Evolutionary conservation across 768 basidiomycete species (phyloP).

Genomic region (Panaeolus papilionaceus): DNA sequence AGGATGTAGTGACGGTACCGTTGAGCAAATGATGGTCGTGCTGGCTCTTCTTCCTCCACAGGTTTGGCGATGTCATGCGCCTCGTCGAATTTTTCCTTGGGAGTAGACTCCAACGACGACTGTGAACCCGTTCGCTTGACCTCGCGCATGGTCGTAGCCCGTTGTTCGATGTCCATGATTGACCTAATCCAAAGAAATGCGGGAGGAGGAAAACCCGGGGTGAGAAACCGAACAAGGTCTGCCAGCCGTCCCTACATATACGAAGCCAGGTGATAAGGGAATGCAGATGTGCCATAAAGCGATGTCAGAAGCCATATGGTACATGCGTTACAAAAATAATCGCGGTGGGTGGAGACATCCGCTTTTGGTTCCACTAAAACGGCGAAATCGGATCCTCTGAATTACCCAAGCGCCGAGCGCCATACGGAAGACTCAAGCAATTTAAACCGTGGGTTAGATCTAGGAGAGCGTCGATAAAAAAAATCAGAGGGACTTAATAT

Average conservation of each 20-base stretch:
- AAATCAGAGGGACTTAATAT: neutral
- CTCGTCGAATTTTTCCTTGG: conserved; percentile 24
- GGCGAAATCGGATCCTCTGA: neutral
- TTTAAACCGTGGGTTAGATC: neutral
- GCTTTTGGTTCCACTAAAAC: conserved; percentile 1
- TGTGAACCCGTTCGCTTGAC: conserved; percentile 8
- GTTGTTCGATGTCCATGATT: conserved; percentile 11
- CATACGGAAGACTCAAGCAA: neutral
- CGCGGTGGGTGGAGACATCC: conserved; percentile 13
- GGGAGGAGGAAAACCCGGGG: conserved; percentile 2
- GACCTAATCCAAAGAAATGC: neutral
- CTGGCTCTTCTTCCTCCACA: conserved; percentile 32
- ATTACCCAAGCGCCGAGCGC: conserved; percentile 11
- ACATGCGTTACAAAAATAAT: conserved; percentile 2
- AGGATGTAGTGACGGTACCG: conserved; percentile 54
- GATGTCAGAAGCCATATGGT: conserved; percentile 14
- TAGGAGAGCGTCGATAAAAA: neutral
- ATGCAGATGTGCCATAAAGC: conserved; percentile 2
- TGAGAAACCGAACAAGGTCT: conserved; percentile 3
- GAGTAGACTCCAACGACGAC: neutral
- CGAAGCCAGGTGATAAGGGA: conserved; percentile 1
- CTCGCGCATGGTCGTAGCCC: neutral
- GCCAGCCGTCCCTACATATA: neutral
- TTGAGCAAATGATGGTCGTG: conserved; percentile 24
- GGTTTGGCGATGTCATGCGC: conserved; percentile 32